These are phyloP conservation scores for Penicillium alfredii DNA, from an alignment of 495 filamentous ascomycete species.

Conservation along the genomic window DNA sequence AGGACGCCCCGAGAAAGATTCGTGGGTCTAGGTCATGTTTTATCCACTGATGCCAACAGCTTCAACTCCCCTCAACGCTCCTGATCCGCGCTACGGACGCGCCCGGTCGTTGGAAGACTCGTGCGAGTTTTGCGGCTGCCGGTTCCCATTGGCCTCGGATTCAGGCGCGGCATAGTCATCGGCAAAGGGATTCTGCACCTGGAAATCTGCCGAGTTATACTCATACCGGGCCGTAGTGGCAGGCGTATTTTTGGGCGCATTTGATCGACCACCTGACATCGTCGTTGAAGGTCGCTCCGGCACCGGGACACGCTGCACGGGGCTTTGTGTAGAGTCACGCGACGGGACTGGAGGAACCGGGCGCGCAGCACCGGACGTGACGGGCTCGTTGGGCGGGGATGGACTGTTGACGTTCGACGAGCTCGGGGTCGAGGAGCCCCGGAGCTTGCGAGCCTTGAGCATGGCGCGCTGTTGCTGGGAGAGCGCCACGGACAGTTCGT, in stretches of 20 bases:
- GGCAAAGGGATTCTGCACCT: conserved; percentile 43
- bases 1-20: no score
- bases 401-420: conserved; percentile 13
- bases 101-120: conserved; percentile 3
- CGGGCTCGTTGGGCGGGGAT: conserved; percentile 13
- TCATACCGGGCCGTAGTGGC: conserved; percentile 23
- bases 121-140: not conserved
- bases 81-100: conserved; percentile 11
- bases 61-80: no score
- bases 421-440: conserved; percentile 20
- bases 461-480: conserved; percentile 77
- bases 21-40: no score
- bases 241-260: conserved; percentile 2
- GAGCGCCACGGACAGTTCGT: conserved; percentile 70
- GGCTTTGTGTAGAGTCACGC: no score
- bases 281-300: conserved; percentile 7
- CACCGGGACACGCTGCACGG: not conserved
- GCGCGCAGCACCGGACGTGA: conserved; percentile 13
- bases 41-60: no score
- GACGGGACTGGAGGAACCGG: no score
- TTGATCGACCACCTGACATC: conserved; percentile 11
- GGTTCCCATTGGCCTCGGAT: conserved; percentile 10
- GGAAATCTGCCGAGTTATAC: conserved; percentile 40
- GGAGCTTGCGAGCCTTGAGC: conserved; percentile 56
- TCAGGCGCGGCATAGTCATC: conserved; percentile 28